Conservation (phyloP, 257 asterid genomes). For the Orobanche coerulescens region DNA sequence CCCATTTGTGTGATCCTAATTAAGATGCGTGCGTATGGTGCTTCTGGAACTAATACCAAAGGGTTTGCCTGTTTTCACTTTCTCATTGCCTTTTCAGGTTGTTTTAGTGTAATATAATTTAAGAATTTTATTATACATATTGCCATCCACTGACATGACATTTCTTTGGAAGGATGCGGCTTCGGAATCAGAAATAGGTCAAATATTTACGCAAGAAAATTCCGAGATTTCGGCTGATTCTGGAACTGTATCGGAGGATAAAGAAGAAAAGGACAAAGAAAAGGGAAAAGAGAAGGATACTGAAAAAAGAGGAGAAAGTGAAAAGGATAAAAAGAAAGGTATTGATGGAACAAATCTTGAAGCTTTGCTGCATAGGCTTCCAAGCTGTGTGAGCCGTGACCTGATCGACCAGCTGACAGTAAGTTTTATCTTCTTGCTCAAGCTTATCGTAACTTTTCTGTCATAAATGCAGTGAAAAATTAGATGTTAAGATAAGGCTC, state of each 20-base stretch:
- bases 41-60: background rate
- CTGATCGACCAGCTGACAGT: slow-evolving; percentile 97
- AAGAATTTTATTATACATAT: slow-evolving; percentile 4
- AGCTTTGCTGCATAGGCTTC: slow-evolving; percentile 85
- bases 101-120: slow-evolving; percentile 11
- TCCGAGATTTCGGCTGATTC: slow-evolving; percentile 54
- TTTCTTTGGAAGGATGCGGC: slow-evolving; percentile 49
- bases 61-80: slow-evolving; percentile 7
- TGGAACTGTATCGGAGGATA: slow-evolving; percentile 50
- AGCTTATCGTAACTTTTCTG: slow-evolving; percentile 16
- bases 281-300: slow-evolving; percentile 80
- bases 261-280: slow-evolving; percentile 74
- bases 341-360: slow-evolving; percentile 89
- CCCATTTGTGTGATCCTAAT: background rate
- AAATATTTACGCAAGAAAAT: slow-evolving; percentile 37
- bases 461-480: slow-evolving; percentile 13
- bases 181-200: slow-evolving; percentile 61
- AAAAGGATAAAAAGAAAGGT: slow-evolving; percentile 86
- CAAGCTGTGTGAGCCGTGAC: slow-evolving; percentile 94
- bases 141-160: slow-evolving; percentile 18
- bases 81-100: slow-evolving; percentile 16
- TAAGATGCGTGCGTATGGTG: slow-evolving; percentile 1
- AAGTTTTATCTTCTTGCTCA: slow-evolving; percentile 27
- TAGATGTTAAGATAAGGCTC: slow-evolving; percentile 24
- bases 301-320: slow-evolving; percentile 74